Evolutionary conservation across 2,329 filamentous ascomycete genomes (phyloP), one percentile per base, ranked within the genome.

Genomic region (Verticillium dahliae): DNA sequence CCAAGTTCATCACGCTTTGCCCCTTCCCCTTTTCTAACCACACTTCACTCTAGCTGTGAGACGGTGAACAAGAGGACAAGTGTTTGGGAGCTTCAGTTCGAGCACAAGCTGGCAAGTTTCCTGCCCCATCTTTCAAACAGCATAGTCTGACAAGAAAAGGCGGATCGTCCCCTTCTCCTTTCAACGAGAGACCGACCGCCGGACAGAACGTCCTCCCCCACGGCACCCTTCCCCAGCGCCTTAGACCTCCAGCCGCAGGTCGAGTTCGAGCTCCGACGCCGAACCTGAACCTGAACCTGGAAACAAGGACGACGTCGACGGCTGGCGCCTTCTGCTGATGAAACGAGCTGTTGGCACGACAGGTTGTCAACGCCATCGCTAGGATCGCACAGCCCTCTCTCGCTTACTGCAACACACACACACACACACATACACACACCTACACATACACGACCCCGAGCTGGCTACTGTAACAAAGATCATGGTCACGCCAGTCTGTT

Each of bases 401-500:
- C 62, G 63, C 63, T 65, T 65, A 60, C 59, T 62, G 62, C 63
- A 59, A 62, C 63, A 31, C 27, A 31, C 27, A 31, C 27, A 31
- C 27, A 31, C 27, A 31, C 27, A 31, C 3, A 31, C 27, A 62
- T 61, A 62, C 63, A 22, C 18, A 31, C 27, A 31, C 3, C 4
- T 5, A 62, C 60, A 62, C 63, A 62, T 61, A 35, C 38, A 58
- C 11, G 22, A 6, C 18, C 22, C 57, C 27, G 27, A 31, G 22
- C 38, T 45, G 37, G 37, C 2, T 31, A 14, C 35, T 18, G 15
- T n/a, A 33, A 6, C 13, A 56, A 31, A 61, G 60, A 35, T 65
- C 61, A 81, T 81, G 78, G 77, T 78, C 62, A 75, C 74, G 69
- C 76, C 77, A 52, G 68, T 71, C 60, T 75, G 69, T 63, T 78